Evolutionary conservation across 805 yeast species (phyloP), one percentile per base, ranked within the genome.

Genomic region (Ogataea dorogensis): DNA sequence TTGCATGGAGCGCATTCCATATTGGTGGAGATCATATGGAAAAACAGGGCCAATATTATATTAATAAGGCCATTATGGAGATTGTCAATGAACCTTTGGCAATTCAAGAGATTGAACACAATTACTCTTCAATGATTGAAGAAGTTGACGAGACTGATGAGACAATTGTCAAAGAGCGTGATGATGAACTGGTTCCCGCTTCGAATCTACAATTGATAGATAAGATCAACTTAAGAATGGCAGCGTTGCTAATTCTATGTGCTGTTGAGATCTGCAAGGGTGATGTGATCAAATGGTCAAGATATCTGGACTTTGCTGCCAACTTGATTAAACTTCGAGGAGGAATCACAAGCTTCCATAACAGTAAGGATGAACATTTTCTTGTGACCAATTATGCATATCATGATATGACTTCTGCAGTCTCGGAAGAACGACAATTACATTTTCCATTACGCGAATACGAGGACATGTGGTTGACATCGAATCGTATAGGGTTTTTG

Each of bases 221-320:
- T 34, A 33, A 59, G 7, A 55, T 66, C 11, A 54, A 72, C 22
- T 50, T 62, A 44, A 70, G 80, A 41, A 54, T 85, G 28, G 89
- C 94, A 1, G 74, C 81, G 12, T 64, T 81, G 35, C 59, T 85
- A 43, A 75, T 86, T 33, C 65, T 85, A 33, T 75, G 84, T 46
- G 86, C 83, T n/a, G 89, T 86, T 1, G 88, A 84, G 52, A 82
- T 86, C 35, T 85, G 91, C 59, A 73, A 78, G 45, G 95, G 95
- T 6, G 94, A 86, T 56, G 86, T 83, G 22, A 70, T 70, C 23
- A 75, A 79, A 51, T 86, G 95, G 95, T 73, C 81, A 2, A 67
- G 73, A 17, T 75, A 80, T 49, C 63, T 86, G 38, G 69, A 70
- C 26, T 71, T 77, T 70, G 87, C 88, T 2, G 79, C 86, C 28